Evolutionary conservation across 2,329 filamentous ascomycete genomes (phyloP).

Genomic region (Dothistroma pini): DNA sequence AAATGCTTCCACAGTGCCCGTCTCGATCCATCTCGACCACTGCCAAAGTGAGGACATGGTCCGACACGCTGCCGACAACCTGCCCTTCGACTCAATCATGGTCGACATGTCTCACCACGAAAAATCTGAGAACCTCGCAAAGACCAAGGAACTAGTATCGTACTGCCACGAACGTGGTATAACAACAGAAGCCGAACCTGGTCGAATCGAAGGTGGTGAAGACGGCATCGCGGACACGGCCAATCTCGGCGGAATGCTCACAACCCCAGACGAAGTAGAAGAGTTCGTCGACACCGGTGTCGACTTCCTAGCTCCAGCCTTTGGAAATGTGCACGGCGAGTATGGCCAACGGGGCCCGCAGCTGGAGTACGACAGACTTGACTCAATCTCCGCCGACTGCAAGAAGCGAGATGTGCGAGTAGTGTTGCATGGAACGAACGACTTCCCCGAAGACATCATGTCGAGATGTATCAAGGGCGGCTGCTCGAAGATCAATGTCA

Average conservation of each 20-base stretch:
- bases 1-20: constrained; percentile 25
- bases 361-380: constrained; percentile 36
- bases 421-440: constrained; percentile 57
- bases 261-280: constrained; percentile 29
- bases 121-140: constrained; percentile 31
- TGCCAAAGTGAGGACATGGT: constrained; percentile 25
- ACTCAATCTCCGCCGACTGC: constrained; percentile 37
- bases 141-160: constrained; percentile 28
- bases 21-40: constrained; percentile 33
- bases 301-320: constrained; percentile 33
- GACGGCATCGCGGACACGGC: constrained; percentile 32
- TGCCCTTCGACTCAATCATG: constrained; percentile 34
- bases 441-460: constrained; percentile 51
- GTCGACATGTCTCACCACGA: constrained; percentile 37
- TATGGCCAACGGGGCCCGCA: constrained; percentile 33
- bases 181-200: constrained; percentile 34
- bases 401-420: constrained; percentile 41
- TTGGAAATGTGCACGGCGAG: constrained; percentile 35
- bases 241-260: constrained; percentile 30
- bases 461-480: constrained; percentile 50
- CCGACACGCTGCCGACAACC: constrained; percentile 22
- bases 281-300: constrained; percentile 33
- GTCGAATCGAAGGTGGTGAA: constrained; percentile 35
- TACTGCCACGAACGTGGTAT: constrained; percentile 32
- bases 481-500: constrained; percentile 57